Evolutionary conservation across 495 filamentous ascomycete species (phyloP), one percentile per base, ranked within the genome.

Genomic region (Hypoxylon perforatum): DNA sequence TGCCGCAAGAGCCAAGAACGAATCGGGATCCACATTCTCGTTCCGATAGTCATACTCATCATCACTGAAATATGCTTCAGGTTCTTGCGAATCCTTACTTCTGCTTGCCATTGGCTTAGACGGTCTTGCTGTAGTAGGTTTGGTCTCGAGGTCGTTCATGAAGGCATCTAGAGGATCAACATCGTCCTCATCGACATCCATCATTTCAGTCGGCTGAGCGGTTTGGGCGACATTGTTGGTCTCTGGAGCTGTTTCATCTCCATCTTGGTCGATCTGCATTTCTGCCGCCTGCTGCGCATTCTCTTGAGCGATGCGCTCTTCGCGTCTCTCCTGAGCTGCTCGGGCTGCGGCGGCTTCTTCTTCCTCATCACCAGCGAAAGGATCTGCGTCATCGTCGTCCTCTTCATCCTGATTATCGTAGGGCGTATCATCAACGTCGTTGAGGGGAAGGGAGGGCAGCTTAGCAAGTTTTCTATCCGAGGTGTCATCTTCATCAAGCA

Each of bases 81-180:
- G 90, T 69, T 91, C 87, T 53, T 88, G 84, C 30, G 77, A 62
- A 55, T 82, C 85, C 21, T 57, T 55, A 41, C 49, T 76, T 74
- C 78, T n/a, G 50, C 49, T 38, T 17, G 21, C 7, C 41, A 22
- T 41, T 55, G 64, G 57, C 35, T 69, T 75, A 18, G 49, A 38
- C 46, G 55, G 38, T 49, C 30, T 67, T 11, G 49, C 35, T 18
- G 42, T 10, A 50, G 71, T 73, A 22, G 83, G 81, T 18, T 76
- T 85, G 7, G 78, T 74, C 19, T 81, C 86, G 22, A 99, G 85
- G 45, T 84, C 88, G 47, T 88, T 89, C 95, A 99, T 98, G 78
- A 93, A 99, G 9, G 93, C 94, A 79, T 99, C 95, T 30, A 99
- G 82, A 21, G 95, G 93, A 76, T 99, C 95, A 53, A 92, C 76